A percentile compares a stretch with the other conserved stretches of the same genome.
phyloP scores from a whole-genome alignment of 768 basidiomycete species.

The Asterophora parasitica region DNA sequence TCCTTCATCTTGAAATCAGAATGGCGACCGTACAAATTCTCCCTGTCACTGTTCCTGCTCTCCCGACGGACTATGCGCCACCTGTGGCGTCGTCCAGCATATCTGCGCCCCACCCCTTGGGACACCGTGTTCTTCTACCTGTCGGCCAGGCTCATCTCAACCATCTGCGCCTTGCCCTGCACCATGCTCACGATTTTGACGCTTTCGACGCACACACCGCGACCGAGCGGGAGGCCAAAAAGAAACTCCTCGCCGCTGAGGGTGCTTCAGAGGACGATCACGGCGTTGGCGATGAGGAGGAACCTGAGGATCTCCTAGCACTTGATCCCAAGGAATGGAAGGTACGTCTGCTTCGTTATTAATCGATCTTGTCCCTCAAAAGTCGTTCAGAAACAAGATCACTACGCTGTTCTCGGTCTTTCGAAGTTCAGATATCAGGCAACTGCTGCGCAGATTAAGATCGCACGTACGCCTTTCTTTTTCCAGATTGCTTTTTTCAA shows the following conservation, averaged over 20 bases:
- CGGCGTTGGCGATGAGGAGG: conserved; percentile 89
- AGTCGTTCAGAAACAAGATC: conserved; percentile 82
- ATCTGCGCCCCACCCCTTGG: conserved; percentile 32
- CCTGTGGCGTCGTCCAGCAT: conserved; percentile 30
- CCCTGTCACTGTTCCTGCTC: conserved; percentile 25
- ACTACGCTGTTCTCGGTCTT: conserved; percentile 94
- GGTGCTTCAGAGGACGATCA: conserved; percentile 76
- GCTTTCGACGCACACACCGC: conserved; percentile 69
- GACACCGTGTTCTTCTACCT: conserved; percentile 58
- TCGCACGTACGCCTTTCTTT: conserved; percentile 69
- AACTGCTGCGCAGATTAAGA: conserved; percentile 87
- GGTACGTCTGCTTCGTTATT: conserved; percentile 34
- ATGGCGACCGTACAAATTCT: conserved; percentile 26
- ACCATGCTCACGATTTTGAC: conserved; percentile 77
- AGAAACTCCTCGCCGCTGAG: conserved; percentile 43
- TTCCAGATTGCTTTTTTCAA: not conserved
- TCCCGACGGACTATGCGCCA: conserved; percentile 42
- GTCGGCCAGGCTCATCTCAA: conserved; percentile 86
- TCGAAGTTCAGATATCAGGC: conserved; percentile 86
- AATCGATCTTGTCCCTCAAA: not conserved
- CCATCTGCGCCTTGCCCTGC: conserved; percentile 68
- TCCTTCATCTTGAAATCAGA: not conserved
- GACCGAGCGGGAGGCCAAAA: conserved; percentile 33
- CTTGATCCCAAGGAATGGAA: conserved; percentile 99
- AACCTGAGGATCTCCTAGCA: conserved; percentile 59